Percentiles rank a stretch among this genome's conserved stretches.
Evolutionary conservation across 2,329 filamentous ascomycete species (phyloP).

Genomic region (Hirsutella rhossiliensis): DNA sequence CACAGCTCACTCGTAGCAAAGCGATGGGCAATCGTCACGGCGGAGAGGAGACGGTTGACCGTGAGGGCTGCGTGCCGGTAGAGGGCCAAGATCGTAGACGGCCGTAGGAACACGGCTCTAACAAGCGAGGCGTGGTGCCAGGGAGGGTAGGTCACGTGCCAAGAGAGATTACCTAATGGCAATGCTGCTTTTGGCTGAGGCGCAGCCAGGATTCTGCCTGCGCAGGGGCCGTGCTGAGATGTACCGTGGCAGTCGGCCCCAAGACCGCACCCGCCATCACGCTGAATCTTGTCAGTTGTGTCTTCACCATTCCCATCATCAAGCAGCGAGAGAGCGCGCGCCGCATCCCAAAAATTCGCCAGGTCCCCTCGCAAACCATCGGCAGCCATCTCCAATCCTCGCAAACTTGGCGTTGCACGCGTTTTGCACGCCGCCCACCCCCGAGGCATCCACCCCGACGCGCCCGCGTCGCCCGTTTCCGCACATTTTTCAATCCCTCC

Average conservation of each 20-base stretch:
- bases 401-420: slow-evolving; percentile 42
- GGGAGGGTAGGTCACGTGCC: neutral
- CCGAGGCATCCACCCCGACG: slow-evolving; percentile 27
- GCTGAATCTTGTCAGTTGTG: slow-evolving; percentile 37
- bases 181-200: slow-evolving; percentile 10
- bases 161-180: slow-evolving; percentile 9
- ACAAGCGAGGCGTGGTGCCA: neutral
- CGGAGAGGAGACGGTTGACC: no score
- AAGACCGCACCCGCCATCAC: slow-evolving; percentile 33
- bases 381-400: slow-evolving; percentile 42
- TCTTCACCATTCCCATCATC: slow-evolving; percentile 41
- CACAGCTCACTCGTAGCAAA: no score
- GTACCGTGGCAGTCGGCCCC: slow-evolving; percentile 24
- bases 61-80: no score
- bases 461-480: slow-evolving; percentile 24
- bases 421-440: slow-evolving; percentile 34
- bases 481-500: slow-evolving; percentile 27
- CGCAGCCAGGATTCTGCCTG: slow-evolving; percentile 11
- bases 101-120: no score
- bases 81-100: no score
- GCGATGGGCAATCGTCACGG: no score
- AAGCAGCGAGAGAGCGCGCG: slow-evolving; percentile 33
- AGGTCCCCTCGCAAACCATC: slow-evolving; percentile 47
- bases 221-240: slow-evolving; percentile 29
- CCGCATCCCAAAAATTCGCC: slow-evolving; percentile 49